Percentiles rank a stretch among this genome's conserved stretches.
phyloP scores from a whole-genome alignment of 2,329 filamentous ascomycete genomes.

The Pyrenochaeta sp. region DNA sequence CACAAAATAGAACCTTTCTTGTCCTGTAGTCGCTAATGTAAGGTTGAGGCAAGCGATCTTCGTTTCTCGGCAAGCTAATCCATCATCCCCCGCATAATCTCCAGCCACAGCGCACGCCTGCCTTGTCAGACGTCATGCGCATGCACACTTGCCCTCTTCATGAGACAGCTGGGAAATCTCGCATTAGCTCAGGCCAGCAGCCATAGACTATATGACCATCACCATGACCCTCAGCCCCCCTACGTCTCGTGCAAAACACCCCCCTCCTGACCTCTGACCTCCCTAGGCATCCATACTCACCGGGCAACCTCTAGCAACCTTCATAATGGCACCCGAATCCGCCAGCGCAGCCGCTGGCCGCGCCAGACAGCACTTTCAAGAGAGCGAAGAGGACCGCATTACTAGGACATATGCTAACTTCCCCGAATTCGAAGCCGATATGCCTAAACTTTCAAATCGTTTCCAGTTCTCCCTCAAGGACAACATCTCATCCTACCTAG shows the following conservation, averaged over 20 bases:
- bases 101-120: slow-evolving; percentile 13
- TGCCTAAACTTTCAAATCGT: slow-evolving; percentile 44
- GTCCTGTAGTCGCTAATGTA: neutral
- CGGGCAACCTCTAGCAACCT: slow-evolving; percentile 9
- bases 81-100: slow-evolving; percentile 9
- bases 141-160: slow-evolving; percentile 17
- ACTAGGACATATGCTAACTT: slow-evolving; percentile 42
- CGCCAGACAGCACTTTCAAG: slow-evolving; percentile 39
- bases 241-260: slow-evolving; percentile 44
- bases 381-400: slow-evolving; percentile 44
- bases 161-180: slow-evolving; percentile 17
- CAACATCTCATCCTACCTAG: slow-evolving; percentile 51
- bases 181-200: slow-evolving; percentile 22
- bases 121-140: slow-evolving; percentile 24
- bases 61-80: neutral
- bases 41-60: slow-evolving; percentile 14
- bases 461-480: slow-evolving; percentile 50
- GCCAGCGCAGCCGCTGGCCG: slow-evolving; percentile 38
- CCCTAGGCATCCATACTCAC: slow-evolving; percentile 30
- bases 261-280: slow-evolving; percentile 42
- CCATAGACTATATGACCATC: slow-evolving; percentile 26
- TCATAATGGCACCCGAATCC: slow-evolving; percentile 40
- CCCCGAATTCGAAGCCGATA: slow-evolving; percentile 46
- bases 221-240: slow-evolving; percentile 25
- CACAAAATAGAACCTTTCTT: neutral